A percentile compares a stretch with the other conserved stretches of the same genome.
Evolutionary conservation across 78 protist genomes (phyloP).

Genomic region (Corallochytrium limacisporum): DNA sequence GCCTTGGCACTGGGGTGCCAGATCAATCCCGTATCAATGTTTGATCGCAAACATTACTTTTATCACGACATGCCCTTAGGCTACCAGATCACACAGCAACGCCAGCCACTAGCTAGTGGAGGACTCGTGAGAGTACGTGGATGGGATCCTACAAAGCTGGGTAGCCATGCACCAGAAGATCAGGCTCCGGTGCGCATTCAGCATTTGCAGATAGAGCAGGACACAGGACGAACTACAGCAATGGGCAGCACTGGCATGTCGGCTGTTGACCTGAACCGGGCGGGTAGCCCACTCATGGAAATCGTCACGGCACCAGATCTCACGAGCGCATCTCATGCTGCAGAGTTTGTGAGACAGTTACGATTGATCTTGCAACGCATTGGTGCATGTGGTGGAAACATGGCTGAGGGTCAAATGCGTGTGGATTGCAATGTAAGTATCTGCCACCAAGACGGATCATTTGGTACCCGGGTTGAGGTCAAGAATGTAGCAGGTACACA

Average conservation of each 20-base stretch:
- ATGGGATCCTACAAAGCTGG: too few species aligned
- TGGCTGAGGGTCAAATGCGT: constrained; percentile 60
- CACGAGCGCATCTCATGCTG: constrained; percentile 37
- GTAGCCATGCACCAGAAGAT: too few species aligned
- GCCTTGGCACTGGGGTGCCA: constrained; percentile 35
- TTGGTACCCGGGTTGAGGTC: constrained; percentile 47
- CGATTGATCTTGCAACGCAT: constrained; percentile 34
- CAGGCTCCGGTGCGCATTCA: too few species aligned
- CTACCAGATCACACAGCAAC: constrained; percentile 69
- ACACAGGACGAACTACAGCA: too few species aligned
- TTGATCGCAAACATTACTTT: constrained; percentile 76
- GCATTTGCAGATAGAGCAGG: too few species aligned
- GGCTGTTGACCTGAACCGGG: constrained; percentile 65
- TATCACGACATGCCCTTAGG: constrained; percentile 69
- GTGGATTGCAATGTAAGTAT: constrained; percentile 59
- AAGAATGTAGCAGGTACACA: constrained; percentile 49
- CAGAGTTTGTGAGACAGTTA: constrained; percentile 22
- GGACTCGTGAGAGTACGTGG: too few species aligned
- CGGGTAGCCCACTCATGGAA: constrained; percentile 67
- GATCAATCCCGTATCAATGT: constrained; percentile 24
- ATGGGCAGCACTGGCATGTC: too few species aligned
- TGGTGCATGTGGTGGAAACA: constrained; percentile 51
- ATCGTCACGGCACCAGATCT: constrained; percentile 49
- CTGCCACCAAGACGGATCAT: too few species aligned
- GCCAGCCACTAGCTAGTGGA: not conserved